phyloP scores from a whole-genome alignment of 108 stramenopile genomes.

The Conticribra guillardii region DNA sequence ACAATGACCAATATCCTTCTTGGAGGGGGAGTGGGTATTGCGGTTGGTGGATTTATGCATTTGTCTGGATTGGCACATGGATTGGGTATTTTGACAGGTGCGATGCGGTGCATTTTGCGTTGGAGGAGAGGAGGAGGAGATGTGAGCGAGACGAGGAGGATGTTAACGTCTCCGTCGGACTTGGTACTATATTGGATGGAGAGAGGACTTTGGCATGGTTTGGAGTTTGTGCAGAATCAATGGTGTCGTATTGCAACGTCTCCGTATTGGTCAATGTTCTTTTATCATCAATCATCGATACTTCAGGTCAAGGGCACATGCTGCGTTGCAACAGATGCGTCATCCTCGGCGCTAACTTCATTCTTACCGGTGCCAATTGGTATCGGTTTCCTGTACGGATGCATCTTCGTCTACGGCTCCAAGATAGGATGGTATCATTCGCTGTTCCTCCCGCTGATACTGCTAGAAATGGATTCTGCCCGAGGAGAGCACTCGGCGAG shows the following conservation, averaged over 20 bases:
- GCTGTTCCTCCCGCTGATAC: constrained; percentile 72
- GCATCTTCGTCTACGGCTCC: constrained; percentile 73
- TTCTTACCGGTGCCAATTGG: constrained; percentile 30
- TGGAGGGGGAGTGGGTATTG: constrained; percentile 56
- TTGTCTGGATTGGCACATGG: constrained; percentile 19
- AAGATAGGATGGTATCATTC: constrained; percentile 84
- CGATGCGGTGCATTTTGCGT: constrained; percentile 22
- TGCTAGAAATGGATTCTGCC: constrained; percentile 82
- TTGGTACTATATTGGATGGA: neutral
- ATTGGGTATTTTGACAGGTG: constrained; percentile 28
- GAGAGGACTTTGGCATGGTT: neutral
- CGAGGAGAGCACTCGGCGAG: constrained; percentile 39
- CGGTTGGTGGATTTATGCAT: constrained; percentile 50
- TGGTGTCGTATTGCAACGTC: constrained; percentile 9
- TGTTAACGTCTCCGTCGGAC: neutral
- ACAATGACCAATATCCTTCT: constrained; percentile 73
- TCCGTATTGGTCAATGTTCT: neutral
- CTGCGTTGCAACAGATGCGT: too few species aligned
- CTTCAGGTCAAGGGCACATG: too few species aligned
- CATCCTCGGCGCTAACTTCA: neutral
- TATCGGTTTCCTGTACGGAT: constrained; percentile 50
- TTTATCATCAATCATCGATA: neutral
- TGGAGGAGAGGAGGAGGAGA: constrained; percentile 13
- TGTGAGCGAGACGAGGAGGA: neutral
- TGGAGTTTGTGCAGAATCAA: neutral